A percentile compares a stretch with the other conserved stretches of the same genome.
Evolutionary conservation across 345 rosid genomes (phyloP).

Genomic region (Gossypium thurberi): DNA sequence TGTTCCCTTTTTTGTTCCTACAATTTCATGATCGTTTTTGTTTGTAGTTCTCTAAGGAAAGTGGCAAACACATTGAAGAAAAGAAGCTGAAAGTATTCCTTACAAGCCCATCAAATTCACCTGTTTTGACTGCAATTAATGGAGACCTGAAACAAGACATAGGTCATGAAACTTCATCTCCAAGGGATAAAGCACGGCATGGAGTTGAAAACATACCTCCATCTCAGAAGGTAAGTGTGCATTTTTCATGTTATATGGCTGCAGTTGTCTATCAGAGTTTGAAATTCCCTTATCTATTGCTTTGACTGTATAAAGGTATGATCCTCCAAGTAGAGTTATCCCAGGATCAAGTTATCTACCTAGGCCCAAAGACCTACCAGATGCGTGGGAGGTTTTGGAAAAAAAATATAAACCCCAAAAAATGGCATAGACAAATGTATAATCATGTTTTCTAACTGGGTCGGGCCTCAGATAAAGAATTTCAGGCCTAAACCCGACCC

Average conservation of each 20-base stretch:
- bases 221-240: constrained; percentile 23
- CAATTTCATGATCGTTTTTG: background rate
- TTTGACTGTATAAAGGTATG: background rate
- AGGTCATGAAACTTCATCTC: constrained; percentile 16
- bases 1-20: background rate
- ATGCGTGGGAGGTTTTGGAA: too few relatives aligned
- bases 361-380: too few relatives aligned
- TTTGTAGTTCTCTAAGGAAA: constrained; percentile 39
- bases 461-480: too few relatives aligned
- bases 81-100: constrained; percentile 47
- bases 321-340: too few relatives aligned
- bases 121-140: constrained; percentile 28
- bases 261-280: background rate
- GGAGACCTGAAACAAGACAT: constrained; percentile 33
- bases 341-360: too few relatives aligned
- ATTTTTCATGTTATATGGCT: background rate
- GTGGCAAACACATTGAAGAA: constrained; percentile 35
- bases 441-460: too few relatives aligned
- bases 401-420: too few relatives aligned
- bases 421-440: too few relatives aligned
- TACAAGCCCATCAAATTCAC: constrained; percentile 27
- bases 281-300: background rate
- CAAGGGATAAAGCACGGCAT: constrained; percentile 13
- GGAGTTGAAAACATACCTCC: constrained; percentile 48
- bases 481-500: too few relatives aligned